phyloP scores from a whole-genome alignment of 148 eudicot genomes.

The Persicaria maculosa region DNA sequence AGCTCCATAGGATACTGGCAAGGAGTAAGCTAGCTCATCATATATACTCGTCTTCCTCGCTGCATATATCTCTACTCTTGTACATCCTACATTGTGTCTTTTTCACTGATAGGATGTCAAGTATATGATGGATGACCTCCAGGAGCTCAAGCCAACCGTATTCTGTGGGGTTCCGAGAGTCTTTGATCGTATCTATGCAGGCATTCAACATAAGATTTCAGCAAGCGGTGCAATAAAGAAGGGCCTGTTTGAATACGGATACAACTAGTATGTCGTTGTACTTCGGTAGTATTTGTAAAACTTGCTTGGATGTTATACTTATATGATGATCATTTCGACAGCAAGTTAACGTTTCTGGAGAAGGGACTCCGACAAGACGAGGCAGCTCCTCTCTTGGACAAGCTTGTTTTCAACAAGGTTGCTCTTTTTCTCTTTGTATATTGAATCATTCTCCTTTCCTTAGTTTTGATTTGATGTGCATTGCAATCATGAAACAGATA shows the following conservation, averaged over 20 bases:
- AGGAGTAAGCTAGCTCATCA: conserved; percentile 51
- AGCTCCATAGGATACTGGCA: conserved; percentile 93
- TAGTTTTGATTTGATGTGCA: neutral
- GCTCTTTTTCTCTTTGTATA: neutral
- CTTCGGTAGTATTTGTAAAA: neutral
- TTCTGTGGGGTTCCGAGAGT: conserved; percentile 94
- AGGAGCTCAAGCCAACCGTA: conserved; percentile 72
- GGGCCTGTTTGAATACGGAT: conserved; percentile 70
- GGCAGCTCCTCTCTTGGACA: conserved; percentile 91
- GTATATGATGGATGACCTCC: conserved; percentile 71
- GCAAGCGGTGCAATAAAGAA: conserved; percentile 64
- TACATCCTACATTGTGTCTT: neutral
- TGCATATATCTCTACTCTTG: neutral
- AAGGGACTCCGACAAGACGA: conserved; percentile 79
- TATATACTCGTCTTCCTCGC: neutral
- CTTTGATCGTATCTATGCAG: conserved; percentile 79
- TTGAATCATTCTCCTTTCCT: neutral
- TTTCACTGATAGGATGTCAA: conserved; percentile 58
- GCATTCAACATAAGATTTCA: conserved; percentile 62
- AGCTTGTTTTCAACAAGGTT: conserved; percentile 81
- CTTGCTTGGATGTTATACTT: neutral
- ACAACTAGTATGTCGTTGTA: conserved; percentile 60
- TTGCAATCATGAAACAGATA: conserved; percentile 33
- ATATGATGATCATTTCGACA: conserved; percentile 19
- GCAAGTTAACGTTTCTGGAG: conserved; percentile 81